These are phyloP conservation scores for Ophiobolus disseminans DNA, from an alignment of 2,329 filamentous ascomycete genomes.

Conservation along the genomic window DNA sequence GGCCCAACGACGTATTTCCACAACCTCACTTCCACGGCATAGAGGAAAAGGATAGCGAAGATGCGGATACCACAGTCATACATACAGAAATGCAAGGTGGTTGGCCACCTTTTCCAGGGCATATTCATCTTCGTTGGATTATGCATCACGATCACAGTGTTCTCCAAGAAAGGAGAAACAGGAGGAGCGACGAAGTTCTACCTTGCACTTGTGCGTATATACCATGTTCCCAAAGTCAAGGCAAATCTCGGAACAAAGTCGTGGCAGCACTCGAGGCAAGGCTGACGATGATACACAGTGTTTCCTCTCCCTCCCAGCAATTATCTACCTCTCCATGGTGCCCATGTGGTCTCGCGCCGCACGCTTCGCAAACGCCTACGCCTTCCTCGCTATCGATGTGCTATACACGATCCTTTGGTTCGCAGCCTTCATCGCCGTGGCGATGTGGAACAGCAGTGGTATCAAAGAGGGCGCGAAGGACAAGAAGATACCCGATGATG, in stretches of 20 bases:
- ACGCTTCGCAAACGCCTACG: constrained; percentile 66
- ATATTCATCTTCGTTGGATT: constrained; percentile 65
- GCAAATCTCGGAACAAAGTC: not conserved
- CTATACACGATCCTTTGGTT: constrained; percentile 65
- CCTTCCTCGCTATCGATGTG: constrained; percentile 63
- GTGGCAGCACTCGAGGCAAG: constrained; percentile 3
- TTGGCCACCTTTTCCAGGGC: constrained; percentile 61
- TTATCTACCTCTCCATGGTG: constrained; percentile 66
- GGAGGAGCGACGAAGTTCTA: constrained; percentile 64
- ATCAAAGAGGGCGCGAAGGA: constrained; percentile 58
- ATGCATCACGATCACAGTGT: constrained; percentile 64
- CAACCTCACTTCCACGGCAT: not conserved
- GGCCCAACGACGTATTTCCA: constrained; percentile 3
- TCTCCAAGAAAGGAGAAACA: constrained; percentile 61
- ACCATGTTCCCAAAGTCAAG: not conserved
- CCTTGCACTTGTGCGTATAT: constrained; percentile 61
- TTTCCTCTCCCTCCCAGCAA: constrained; percentile 64
- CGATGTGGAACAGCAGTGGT: constrained; percentile 63
- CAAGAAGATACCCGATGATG: constrained; percentile 48
- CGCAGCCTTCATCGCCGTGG: constrained; percentile 63
- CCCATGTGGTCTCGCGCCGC: constrained; percentile 67
- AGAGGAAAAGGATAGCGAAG: constrained; percentile 9
- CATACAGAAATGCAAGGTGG: constrained; percentile 63
- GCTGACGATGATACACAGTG: constrained; percentile 54
- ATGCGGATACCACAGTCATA: constrained; percentile 56